Conservation (phyloP, 179 eudicot species). For the Heliamphora ciliata region DNA sequence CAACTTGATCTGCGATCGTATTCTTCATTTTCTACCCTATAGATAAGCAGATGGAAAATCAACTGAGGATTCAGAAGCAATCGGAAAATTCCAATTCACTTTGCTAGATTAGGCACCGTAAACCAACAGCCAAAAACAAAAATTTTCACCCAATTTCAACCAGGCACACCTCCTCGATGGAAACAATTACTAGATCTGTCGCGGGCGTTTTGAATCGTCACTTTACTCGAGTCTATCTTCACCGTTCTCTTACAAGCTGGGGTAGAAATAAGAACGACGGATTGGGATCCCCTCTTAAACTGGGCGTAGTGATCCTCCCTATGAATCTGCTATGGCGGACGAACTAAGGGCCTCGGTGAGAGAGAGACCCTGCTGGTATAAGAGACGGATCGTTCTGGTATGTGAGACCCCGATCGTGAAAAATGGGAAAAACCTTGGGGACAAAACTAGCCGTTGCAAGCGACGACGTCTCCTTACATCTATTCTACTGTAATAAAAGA, state of each 20-base stretch:
- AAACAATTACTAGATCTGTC: background rate
- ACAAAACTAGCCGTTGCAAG: slow-evolving; percentile 5
- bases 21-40: slow-evolving; percentile 12
- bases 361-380: background rate
- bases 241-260: background rate
- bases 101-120: background rate
- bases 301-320: background rate
- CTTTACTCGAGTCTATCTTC: too few species aligned
- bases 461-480: background rate
- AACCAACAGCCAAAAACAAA: too few species aligned
- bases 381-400: too few species aligned
- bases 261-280: background rate
- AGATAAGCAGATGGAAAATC: background rate
- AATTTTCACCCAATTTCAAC: background rate
- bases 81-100: background rate
- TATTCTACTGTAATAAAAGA: too few species aligned
- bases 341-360: background rate
- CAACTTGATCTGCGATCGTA: background rate
- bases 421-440: too few species aligned
- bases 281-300: background rate
- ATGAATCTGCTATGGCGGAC: background rate
- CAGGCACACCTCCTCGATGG: background rate
- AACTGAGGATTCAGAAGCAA: background rate
- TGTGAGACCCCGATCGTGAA: too few species aligned
- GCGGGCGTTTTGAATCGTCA: background rate